These are phyloP conservation scores for Ceratocystis diversiconidia DNA, from an alignment of 2,329 filamentous ascomycete species.

Conservation along the genomic window DNA sequence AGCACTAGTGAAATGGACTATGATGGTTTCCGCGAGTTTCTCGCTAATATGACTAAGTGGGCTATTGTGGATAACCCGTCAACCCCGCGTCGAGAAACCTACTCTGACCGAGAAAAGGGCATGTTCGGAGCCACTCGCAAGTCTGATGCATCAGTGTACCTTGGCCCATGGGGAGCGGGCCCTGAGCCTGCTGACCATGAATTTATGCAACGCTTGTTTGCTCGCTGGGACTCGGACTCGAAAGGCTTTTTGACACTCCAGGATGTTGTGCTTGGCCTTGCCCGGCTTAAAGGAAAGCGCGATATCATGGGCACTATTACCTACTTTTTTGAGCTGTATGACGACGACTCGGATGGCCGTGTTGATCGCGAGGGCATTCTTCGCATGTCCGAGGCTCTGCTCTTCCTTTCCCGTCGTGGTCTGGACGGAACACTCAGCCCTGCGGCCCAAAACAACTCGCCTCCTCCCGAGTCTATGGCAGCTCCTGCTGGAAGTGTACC, in stretches of 20 bases:
- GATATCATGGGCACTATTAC: constrained; percentile 98
- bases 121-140: constrained; percentile 46
- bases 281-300: constrained; percentile 77
- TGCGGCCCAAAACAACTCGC: constrained; percentile 30
- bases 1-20: constrained; percentile 95
- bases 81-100: constrained; percentile 35
- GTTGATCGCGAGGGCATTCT: constrained; percentile 93
- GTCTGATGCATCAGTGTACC: constrained; percentile 23
- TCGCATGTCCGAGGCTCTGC: constrained; percentile 79
- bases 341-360: constrained; percentile 78
- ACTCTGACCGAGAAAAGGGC: constrained; percentile 40
- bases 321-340: constrained; percentile 96
- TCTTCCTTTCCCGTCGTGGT: constrained; percentile 83
- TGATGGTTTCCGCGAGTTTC: constrained; percentile 84
- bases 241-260: constrained; percentile 70
- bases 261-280: constrained; percentile 81
- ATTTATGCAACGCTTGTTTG: constrained; percentile 78
- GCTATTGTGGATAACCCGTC: constrained; percentile 75
- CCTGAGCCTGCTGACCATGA: constrained; percentile 78
- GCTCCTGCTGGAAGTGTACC: constrained; percentile 18
- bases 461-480: constrained; percentile 24
- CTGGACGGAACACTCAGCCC: constrained; percentile 60
- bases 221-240: constrained; percentile 71
- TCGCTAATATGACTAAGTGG: constrained; percentile 83
- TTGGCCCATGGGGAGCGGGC: constrained; percentile 41